Conservation (phyloP, 2,329 filamentous ascomycete species). For the Coniella lustricola region DNA sequence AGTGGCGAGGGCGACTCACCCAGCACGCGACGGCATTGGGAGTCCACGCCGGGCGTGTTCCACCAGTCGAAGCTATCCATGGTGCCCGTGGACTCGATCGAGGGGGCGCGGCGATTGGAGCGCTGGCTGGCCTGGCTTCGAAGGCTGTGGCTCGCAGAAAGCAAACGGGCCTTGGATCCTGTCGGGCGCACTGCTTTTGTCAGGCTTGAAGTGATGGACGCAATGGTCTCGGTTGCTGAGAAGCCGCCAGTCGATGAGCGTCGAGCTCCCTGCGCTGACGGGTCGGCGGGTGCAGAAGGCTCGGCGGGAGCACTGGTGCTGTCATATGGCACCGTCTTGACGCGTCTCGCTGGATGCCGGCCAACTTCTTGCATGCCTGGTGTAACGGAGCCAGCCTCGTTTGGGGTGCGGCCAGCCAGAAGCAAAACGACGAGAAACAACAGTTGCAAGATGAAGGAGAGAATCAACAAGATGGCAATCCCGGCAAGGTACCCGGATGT, state of each 20-base stretch:
- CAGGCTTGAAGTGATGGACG: slow-evolving; percentile 41
- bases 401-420: slow-evolving; percentile 29
- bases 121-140: slow-evolving; percentile 26
- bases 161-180: slow-evolving; percentile 48
- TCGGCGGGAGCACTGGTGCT: slow-evolving; percentile 32
- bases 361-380: slow-evolving; percentile 28
- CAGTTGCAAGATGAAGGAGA: slow-evolving; percentile 41
- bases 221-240: slow-evolving; percentile 38
- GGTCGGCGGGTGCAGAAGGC: slow-evolving; percentile 27
- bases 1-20: slow-evolving; percentile 41
- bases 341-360: slow-evolving; percentile 26
- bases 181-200: slow-evolving; percentile 46
- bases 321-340: slow-evolving; percentile 49
- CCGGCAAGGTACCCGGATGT: slow-evolving; percentile 35
- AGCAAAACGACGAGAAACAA: slow-evolving; percentile 41
- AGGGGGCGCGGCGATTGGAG: slow-evolving; percentile 34
- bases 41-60: slow-evolving; percentile 64
- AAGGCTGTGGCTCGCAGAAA: slow-evolving; percentile 25
- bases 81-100: slow-evolving; percentile 38
- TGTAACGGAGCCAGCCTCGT: slow-evolving; percentile 21
- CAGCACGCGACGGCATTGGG: slow-evolving; percentile 52
- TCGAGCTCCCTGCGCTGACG: slow-evolving; percentile 33
- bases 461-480: slow-evolving; percentile 36
- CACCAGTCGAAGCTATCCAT: slow-evolving; percentile 68
- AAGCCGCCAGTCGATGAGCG: slow-evolving; percentile 38